These are phyloP conservation scores for Paraconiothyrium brasiliense DNA, from an alignment of 2,329 filamentous ascomycete species.

Conservation along the genomic window DNA sequence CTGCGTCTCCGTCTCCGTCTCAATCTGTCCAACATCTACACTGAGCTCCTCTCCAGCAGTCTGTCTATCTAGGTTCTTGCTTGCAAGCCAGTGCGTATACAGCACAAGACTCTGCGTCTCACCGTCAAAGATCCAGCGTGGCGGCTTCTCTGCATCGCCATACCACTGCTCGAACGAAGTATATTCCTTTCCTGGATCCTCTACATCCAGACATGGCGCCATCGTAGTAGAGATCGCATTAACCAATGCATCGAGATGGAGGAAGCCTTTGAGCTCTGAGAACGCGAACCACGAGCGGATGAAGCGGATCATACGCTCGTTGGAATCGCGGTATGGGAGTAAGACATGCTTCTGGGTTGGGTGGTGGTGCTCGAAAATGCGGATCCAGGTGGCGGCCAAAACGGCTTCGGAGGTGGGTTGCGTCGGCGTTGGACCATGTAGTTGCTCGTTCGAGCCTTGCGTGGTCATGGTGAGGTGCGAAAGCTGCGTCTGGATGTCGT, in stretches of 20 bases:
- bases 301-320: neutral
- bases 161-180: neutral
- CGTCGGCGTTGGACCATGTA: neutral
- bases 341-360: neutral
- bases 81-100: neutral
- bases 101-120: neutral
- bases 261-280: neutral
- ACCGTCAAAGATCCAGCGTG: neutral
- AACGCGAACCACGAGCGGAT: neutral
- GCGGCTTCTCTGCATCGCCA: neutral
- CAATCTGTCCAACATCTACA: no score
- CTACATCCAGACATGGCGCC: neutral
- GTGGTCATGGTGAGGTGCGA: neutral
- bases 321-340: neutral
- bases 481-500: neutral
- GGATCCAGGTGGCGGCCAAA: neutral
- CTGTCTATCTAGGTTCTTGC: neutral
- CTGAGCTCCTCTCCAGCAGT: neutral
- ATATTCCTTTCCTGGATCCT: neutral
- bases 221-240: neutral
- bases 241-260: neutral
- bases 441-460: neutral
- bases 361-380: neutral
- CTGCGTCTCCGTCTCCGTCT: no score
- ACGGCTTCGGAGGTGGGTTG: neutral